These are phyloP conservation scores for Periconia macrospinosa DNA, from an alignment of 2,329 filamentous ascomycete genomes.

Conservation along the genomic window DNA sequence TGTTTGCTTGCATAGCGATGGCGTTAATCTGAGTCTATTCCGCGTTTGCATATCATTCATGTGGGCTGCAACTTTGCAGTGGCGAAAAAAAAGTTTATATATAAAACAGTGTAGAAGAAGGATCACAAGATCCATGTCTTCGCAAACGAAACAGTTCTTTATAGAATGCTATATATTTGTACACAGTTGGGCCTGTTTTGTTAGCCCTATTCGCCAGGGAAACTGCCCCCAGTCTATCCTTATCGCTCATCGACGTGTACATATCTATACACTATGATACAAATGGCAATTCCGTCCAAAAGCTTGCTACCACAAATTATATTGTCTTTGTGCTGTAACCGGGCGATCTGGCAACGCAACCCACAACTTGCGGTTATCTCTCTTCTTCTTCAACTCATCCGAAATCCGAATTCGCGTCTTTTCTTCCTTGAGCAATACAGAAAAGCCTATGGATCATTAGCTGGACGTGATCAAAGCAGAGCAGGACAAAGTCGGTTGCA, in stretches of 20 bases:
- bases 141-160: not conserved
- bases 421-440: conserved; percentile 88
- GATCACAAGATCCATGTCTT: too few species aligned
- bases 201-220: not conserved
- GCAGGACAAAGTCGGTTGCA: not conserved
- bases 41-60: not conserved
- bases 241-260: not conserved
- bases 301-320: conserved; percentile 78
- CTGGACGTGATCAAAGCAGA: conserved; percentile 8
- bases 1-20: conserved; percentile 41
- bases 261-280: conserved; percentile 8
- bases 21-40: conserved; percentile 20
- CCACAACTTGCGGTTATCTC: conserved; percentile 78
- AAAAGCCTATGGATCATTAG: conserved; percentile 60
- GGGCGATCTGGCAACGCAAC: conserved; percentile 84
- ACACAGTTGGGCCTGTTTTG: not conserved
- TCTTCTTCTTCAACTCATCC: conserved; percentile 75
- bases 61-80: not conserved
- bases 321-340: conserved; percentile 81
- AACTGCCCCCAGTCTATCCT: not conserved
- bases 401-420: conserved; percentile 81
- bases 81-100: not conserved
- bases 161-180: not conserved
- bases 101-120: too few species aligned
- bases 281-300: not conserved